Evolutionary conservation across 768 basidiomycete species (phyloP).

Genomic region (Suillus subaureus): DNA sequence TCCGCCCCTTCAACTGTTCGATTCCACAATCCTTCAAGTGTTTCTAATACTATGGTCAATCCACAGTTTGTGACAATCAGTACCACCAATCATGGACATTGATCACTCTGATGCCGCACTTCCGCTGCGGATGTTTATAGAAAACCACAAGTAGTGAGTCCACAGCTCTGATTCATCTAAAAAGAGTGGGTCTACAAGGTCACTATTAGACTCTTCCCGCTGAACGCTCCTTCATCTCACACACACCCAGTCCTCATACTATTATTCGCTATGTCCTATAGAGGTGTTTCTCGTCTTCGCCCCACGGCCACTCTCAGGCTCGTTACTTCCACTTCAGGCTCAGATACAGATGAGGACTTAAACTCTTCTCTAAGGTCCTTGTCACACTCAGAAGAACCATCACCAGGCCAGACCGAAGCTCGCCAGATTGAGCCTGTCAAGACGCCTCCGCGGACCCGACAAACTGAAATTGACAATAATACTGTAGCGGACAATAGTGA

Average conservation of each 20-base stretch:
- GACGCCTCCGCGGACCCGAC: no score
- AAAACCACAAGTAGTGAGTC: background rate
- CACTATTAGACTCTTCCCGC: background rate
- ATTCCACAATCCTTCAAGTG: background rate
- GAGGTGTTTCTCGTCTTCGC: background rate
- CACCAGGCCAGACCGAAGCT: no score
- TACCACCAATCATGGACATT: background rate
- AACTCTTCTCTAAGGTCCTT: background rate
- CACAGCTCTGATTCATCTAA: background rate
- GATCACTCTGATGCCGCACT: background rate
- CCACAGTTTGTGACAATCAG: background rate
- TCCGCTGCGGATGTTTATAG: background rate
- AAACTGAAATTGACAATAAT: no score
- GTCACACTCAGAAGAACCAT: background rate
- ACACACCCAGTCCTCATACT: background rate
- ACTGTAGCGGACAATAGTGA: no score
- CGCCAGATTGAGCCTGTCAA: no score
- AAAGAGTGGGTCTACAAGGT: background rate
- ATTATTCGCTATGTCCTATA: background rate
- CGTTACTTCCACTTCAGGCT: background rate
- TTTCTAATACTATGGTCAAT: background rate
- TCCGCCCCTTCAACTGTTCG: background rate
- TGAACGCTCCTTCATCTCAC: background rate
- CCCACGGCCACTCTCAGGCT: background rate
- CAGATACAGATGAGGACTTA: background rate